A percentile compares a stretch with the other conserved stretches of the same genome.
Conservation (phyloP, 2,329 filamentous ascomycete genomes). For the Alternaria ventricosa region DNA sequence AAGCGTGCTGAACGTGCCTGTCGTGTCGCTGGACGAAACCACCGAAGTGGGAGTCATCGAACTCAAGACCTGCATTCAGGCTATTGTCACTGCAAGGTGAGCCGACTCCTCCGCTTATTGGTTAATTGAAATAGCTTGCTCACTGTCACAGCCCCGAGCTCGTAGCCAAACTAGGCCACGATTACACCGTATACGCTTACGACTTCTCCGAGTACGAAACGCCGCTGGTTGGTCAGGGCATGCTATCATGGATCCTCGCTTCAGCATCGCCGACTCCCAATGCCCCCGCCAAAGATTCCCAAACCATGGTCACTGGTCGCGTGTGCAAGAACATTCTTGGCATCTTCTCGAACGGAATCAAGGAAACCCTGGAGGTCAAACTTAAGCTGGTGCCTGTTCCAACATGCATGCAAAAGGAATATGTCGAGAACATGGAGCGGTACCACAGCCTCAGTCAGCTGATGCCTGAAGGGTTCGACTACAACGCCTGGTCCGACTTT, state of each 20-base stretch:
- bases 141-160: conserved; percentile 78
- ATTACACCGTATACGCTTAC: conserved; percentile 97
- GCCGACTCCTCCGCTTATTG: conserved; percentile 25
- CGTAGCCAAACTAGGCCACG: conserved; percentile 71
- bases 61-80: conserved; percentile 83
- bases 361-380: conserved; percentile 92
- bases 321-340: conserved; percentile 86
- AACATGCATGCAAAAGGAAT: conserved; percentile 67
- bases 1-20: conserved; percentile 78
- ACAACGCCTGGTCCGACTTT: conserved; percentile 79
- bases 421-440: conserved; percentile 65
- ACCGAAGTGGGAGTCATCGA: conserved; percentile 87
- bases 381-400: conserved; percentile 82
- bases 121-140: conserved; percentile 17
- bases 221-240: conserved; percentile 91
- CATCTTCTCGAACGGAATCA: conserved; percentile 80
- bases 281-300: conserved; percentile 65
- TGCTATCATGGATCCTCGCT: conserved; percentile 83
- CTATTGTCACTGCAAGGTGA: conserved; percentile 71
- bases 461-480: conserved; percentile 68
- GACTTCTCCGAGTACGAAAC: conserved; percentile 96
- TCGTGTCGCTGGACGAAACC: conserved; percentile 78
- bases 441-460: conserved; percentile 65
- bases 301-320: conserved; percentile 82
- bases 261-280: conserved; percentile 63